phyloP scores from a whole-genome alignment of 192 early-diverging fungal genomes.

The Dimargaris cristalligena region DNA sequence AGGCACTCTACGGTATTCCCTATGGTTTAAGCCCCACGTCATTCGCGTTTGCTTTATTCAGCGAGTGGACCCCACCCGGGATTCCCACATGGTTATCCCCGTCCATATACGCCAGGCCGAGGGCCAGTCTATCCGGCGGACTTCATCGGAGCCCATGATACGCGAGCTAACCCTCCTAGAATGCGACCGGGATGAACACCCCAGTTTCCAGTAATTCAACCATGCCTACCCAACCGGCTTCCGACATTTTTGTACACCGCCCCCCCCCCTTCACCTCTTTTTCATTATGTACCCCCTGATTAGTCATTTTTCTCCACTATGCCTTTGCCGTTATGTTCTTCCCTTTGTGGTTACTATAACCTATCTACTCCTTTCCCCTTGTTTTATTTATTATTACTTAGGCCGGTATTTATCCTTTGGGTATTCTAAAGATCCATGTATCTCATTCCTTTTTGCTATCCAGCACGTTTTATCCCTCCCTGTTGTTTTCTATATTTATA shows the following conservation, averaged over 20 bases:
- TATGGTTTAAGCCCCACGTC: conserved; percentile 32
- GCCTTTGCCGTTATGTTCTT: background rate
- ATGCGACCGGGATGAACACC: conserved; percentile 7
- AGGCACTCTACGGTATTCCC: conserved; percentile 29
- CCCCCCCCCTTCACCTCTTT: background rate
- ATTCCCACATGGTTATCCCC: background rate
- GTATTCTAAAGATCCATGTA: background rate
- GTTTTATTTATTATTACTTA: background rate
- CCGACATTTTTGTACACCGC: background rate
- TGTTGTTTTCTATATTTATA: too few species aligned
- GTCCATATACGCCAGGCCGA: background rate
- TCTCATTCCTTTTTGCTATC: background rate
- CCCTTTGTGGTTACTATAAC: background rate
- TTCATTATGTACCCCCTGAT: background rate
- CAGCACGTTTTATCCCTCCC: too few species aligned
- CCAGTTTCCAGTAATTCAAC: background rate
- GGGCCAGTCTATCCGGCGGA: background rate
- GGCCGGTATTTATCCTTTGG: background rate
- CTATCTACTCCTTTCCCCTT: background rate
- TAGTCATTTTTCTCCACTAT: background rate
- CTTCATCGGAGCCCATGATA: too few species aligned
- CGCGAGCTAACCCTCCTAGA: too few species aligned
- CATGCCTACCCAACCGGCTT: background rate
- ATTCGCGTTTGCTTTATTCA: conserved; percentile 29
- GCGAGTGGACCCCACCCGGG: conserved; percentile 25